A percentile compares a stretch with the other conserved stretches of the same genome.
Evolutionary conservation across 192 early-diverging fungal genomes (phyloP).

Genomic region (Podila epicladia): DNA sequence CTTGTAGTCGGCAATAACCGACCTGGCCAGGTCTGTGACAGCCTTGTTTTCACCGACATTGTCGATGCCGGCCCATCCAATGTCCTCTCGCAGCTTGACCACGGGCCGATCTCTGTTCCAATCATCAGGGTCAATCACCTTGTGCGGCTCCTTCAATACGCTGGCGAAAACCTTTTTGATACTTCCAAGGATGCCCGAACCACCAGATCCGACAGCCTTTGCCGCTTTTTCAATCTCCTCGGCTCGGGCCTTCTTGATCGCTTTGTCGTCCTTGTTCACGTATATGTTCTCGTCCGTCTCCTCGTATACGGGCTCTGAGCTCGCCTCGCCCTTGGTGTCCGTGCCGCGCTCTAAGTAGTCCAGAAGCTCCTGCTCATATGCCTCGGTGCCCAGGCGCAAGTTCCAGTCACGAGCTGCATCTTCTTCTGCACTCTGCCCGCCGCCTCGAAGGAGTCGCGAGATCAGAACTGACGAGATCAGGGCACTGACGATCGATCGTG

Average conservation of each 20-base stretch:
- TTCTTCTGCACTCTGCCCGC: slow-evolving; percentile 9
- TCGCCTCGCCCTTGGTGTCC: slow-evolving; percentile 21
- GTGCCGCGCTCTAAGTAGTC: slow-evolving; percentile 29
- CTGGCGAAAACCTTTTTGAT: neutral
- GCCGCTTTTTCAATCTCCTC: neutral
- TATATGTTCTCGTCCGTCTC: slow-evolving; percentile 4
- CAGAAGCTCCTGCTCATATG: slow-evolving; percentile 30
- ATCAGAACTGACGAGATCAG: slow-evolving; percentile 43
- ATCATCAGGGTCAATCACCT: neutral
- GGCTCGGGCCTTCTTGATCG: neutral
- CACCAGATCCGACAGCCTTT: neutral
- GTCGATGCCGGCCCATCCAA: slow-evolving; percentile 41
- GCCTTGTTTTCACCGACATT: slow-evolving; percentile 16
- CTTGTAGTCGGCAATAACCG: slow-evolving; percentile 28
- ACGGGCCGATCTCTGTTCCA: slow-evolving; percentile 6
- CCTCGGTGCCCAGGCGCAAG: slow-evolving; percentile 3
- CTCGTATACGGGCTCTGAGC: slow-evolving; percentile 21
- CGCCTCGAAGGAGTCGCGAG: slow-evolving; percentile 51
- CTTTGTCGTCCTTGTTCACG: slow-evolving; percentile 16
- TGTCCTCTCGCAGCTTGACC: slow-evolving; percentile 22
- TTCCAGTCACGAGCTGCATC: slow-evolving; percentile 21
- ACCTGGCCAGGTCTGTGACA: slow-evolving; percentile 14
- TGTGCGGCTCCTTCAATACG: too few species aligned
- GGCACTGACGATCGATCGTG: slow-evolving; percentile 49
- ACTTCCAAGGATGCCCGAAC: neutral